Base-by-base conservation (phyloP, 1,139 yeast species). In the Blastobotrys elegans region DNA sequence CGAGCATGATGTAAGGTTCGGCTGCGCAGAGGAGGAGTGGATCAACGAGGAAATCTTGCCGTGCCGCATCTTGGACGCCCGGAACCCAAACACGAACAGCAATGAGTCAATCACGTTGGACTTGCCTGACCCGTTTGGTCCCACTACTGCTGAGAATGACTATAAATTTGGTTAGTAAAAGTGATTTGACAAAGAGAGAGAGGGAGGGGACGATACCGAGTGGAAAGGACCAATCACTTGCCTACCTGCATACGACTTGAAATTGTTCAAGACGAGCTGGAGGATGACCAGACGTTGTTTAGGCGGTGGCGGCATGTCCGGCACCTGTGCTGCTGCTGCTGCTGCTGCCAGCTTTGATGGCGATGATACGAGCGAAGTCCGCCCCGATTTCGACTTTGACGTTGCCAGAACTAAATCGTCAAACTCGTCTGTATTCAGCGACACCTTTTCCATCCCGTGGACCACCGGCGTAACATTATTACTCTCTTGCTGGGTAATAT, bases 81-180 rank as follows among this genome's bases (percentile, higher is more conserved):
- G 74, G 66, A 94, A 94, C 0, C 99, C 99, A 69, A 94, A 94
- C 2, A 94, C 98, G 66, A 94, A 94, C 51, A 94, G 72, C 77
- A 94, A 77, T 2, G 97, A 86, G 63, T 94, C 99, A 55, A 94
- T 94, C 34, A 94, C 98, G 63, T 94, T 94, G 11, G 97, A 90
- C 66, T 92, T 92, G 7, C 98, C 98, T 35, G 96, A 86, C 27
- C 99, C 99, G 64, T 94, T 94, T 3, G 98, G 98, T 0, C 99
- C 99, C n/a, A 94, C 97, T 8, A 94, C 95, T 0, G 99, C 97
- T 7, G 96, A 87, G 63, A 94, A 94, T 2, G 95, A 87, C 39
- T 89, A 71, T 10, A 41, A 11, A 13, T 14, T 31, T 13, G 22
- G 48, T 51, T 47, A 53, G 53, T 26, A 37, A 27, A 5, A 8